Base-by-base conservation (phyloP, 2,329 filamentous ascomycete species). In the Penicillium thymicola region DNA sequence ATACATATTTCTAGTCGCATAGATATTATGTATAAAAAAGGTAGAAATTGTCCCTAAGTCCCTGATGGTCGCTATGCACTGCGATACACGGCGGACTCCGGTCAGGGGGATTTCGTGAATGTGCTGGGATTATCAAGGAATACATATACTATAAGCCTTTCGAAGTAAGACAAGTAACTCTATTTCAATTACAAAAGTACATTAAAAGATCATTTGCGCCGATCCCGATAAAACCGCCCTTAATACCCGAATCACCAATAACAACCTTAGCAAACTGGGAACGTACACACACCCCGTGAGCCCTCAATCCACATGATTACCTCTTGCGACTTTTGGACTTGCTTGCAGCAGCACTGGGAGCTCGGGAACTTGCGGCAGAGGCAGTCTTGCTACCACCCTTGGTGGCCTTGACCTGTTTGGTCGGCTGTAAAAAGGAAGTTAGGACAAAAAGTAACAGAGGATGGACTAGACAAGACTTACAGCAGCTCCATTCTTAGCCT, bases 351-450 rank as follows among this genome's bases (percentile, higher is more conserved):
- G 97, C 91, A 72, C 94, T 97, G 5, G 88, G 93, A 16, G 92
- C 92, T 61, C 94, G 84, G 7, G 92, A 97, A 0, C 88, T 89
- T 5, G 87, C 82, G 5, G 88, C 83, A 1, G 92, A 94, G 55
- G 84, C 89, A 48, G 85, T 83, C 73, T 92, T 94, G 76, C 85
- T 89, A 56, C 82, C 85, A 51, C 78, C 81, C 49, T 97, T 97
- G 70, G 96, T 85, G 45, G 87, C 90, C 66, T 97, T 94, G 46
- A 97, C 84, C 51, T 90, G 87, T 78, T 97, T 97, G 76, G 97
- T 96, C 92, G 97, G 71, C 62, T 30, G 45, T n/a, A 48, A 65
- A 62, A 46, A 9, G 49, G 64, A 48, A 37, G 52, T 66, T 53
- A 53, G 51, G 18, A 42, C 28, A 25, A 18, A 18, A 18, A 27